Evolutionary conservation across 768 basidiomycete species (phyloP), one percentile per base, ranked within the genome.

Genomic region (Hygrocybe coccinea): DNA sequence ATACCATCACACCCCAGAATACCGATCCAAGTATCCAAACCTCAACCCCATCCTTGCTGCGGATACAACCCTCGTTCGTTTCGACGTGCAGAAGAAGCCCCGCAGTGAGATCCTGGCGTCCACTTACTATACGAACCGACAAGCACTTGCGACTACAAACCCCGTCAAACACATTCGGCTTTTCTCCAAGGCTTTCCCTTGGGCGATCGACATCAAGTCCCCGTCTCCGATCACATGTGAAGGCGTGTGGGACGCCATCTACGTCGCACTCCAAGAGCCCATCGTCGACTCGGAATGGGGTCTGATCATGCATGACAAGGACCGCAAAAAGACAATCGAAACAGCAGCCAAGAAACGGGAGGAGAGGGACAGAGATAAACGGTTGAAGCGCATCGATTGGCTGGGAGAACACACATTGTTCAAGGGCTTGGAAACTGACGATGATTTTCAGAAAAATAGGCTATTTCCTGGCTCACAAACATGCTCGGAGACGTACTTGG

Each of bases 261-360:
- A 81, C 55, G 59, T 68, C 5, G 72, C 63, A 46, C 69, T 89
- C 24, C 81, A 86, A 49, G 70, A 79, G 47, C 76, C 74, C 6
- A 71, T 89, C 17, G 75, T 59, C 1, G 84, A 87, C 56, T 84
- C 84, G 3, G 87, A 88, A 61, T 88, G 86, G 84, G 81, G 0
- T 68, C 10, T 83, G 45, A 70, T 81, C 15, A 63, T 76, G 5
- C 63, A 54, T 24, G 77, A 82, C 44, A 75, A 74, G 65, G 73
- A 74, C 55, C 65, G 63, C 56, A 71, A 66, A 52, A 77, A 78
- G 59, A 59, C 60, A 17, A 74, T 85, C 14, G 77, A 82, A 61
- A 76, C 69, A 50, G 77, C 83, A 2, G 76, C 75, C 51, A 81
- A 78, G 68, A 76, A 74, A 56, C 71, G 85, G 54, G 54, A 67